phyloP scores from a whole-genome alignment of 305 asterid species.

The Fraxinus baroniana region DNA sequence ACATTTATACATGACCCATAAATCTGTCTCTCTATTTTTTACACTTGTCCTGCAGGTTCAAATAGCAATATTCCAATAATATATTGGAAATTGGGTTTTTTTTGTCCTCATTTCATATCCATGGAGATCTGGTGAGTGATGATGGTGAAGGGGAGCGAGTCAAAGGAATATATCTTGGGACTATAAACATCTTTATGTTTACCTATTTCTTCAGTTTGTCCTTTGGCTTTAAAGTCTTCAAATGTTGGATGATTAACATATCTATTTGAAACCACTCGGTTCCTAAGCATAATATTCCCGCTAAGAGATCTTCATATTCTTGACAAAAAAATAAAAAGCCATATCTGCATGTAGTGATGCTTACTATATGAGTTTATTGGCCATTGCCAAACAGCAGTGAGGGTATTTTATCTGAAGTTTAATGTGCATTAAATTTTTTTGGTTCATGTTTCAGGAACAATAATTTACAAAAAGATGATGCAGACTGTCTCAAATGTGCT shows the following conservation, averaged over 20 bases:
- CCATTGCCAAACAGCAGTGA: not conserved
- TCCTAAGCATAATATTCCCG: conserved; percentile 12
- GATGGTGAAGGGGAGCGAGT: not conserved
- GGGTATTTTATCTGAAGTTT: conserved; percentile 1
- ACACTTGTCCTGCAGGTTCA: not conserved
- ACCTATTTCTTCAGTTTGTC: not conserved
- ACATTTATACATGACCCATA: not conserved
- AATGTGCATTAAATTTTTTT: conserved; percentile 21
- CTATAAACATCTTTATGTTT: not conserved
- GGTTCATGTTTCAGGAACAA: conserved; percentile 54
- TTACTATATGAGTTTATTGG: not conserved
- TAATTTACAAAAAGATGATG: conserved; percentile 59
- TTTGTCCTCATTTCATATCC: not conserved
- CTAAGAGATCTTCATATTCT: not conserved
- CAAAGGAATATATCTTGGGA: not conserved
- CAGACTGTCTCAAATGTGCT: conserved; percentile 58
- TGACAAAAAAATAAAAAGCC: conserved; percentile 8
- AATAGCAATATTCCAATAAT: not conserved
- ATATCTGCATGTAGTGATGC: conserved; percentile 1
- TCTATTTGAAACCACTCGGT: not conserved
- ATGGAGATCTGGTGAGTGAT: not conserved
- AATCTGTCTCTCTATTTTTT: not conserved
- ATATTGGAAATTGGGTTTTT: not conserved
- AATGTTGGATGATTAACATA: not conserved
- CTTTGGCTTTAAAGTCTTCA: not conserved